These are phyloP conservation scores for Meyerozyma guilliermondii DNA, from an alignment of 1,139 yeast genomes.

Conservation along the genomic window DNA sequence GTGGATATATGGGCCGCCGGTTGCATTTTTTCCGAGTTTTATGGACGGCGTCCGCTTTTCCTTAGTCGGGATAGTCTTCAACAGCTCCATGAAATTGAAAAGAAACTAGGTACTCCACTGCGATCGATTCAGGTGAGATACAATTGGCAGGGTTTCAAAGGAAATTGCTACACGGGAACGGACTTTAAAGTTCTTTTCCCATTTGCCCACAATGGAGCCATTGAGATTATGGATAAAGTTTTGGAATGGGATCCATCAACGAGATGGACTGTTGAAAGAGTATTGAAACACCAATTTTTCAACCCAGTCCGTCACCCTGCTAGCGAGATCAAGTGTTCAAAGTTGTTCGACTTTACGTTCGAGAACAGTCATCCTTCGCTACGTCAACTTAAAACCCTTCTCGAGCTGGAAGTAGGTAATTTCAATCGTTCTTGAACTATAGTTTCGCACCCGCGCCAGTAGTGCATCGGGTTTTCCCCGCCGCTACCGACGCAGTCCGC, in stretches of 20 bases:
- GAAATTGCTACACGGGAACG: conserved; percentile 30
- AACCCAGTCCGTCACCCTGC: conserved; percentile 39
- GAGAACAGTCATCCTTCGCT: conserved; percentile 35
- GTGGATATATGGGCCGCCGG: conserved; percentile 94
- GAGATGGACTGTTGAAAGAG: conserved; percentile 44
- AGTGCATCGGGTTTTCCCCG: no score
- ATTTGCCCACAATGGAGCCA: conserved; percentile 46
- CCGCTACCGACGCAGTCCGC: no score
- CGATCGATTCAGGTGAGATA: conserved; percentile 26
- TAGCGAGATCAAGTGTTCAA: conserved; percentile 46
- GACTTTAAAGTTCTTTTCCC: conserved; percentile 55
- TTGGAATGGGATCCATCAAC: conserved; percentile 55
- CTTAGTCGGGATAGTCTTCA: conserved; percentile 63
- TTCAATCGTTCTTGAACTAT: conserved; percentile 18
- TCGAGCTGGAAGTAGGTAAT: conserved; percentile 40
- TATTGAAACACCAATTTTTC: conserved; percentile 51
- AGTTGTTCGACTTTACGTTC: conserved; percentile 56
- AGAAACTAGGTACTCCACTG: conserved; percentile 59
- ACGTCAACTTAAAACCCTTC: conserved; percentile 34
- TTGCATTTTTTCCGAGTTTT: conserved; percentile 71
- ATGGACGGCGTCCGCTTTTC: conserved; percentile 69
- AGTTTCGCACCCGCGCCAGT: no score
- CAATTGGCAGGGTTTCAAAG: conserved; percentile 28
- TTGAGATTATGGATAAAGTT: conserved; percentile 43
- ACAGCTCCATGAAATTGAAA: conserved; percentile 59